phyloP scores from a whole-genome alignment of 2,329 filamentous ascomycete genomes.

The Coniochaeta prunicola region DNA sequence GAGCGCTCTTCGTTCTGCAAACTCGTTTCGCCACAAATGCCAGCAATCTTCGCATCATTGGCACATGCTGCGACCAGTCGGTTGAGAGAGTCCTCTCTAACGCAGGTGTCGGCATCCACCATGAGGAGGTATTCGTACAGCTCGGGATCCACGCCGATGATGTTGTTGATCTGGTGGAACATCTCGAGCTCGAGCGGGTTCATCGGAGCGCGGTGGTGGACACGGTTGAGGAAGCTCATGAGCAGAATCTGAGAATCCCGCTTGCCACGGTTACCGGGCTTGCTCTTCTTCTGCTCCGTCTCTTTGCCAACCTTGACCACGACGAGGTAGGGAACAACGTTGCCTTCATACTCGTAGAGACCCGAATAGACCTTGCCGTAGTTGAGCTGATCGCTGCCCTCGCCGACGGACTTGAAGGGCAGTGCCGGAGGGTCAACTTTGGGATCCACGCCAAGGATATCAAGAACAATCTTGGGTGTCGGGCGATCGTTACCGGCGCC shows the following conservation, averaged over 20 bases:
- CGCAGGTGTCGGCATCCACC: slow-evolving; percentile 96
- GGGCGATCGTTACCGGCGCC: slow-evolving; percentile 93
- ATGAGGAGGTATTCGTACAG: slow-evolving; percentile 96
- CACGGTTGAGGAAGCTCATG: slow-evolving; percentile 96
- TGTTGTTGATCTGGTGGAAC: slow-evolving; percentile 99
- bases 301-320: slow-evolving; percentile 97
- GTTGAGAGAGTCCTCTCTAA: slow-evolving; percentile 86
- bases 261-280: slow-evolving; percentile 97
- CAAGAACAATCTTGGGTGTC: slow-evolving; percentile 94
- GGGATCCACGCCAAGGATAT: slow-evolving; percentile 93
- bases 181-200: slow-evolving; percentile 93
- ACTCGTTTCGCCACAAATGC: slow-evolving; percentile 95
- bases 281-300: slow-evolving; percentile 82
- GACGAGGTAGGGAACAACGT: slow-evolving; percentile 93
- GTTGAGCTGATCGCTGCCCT: slow-evolving; percentile 87
- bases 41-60: slow-evolving; percentile 91
- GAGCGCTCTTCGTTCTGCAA: slow-evolving; percentile 90
- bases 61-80: slow-evolving; percentile 86
- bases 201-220: slow-evolving; percentile 92
- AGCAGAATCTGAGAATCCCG: slow-evolving; percentile 94
- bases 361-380: slow-evolving; percentile 98
- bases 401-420: slow-evolving; percentile 87
- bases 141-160: slow-evolving; percentile 95
- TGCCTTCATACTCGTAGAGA: slow-evolving; percentile 94
- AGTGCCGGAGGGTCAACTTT: slow-evolving; percentile 93